Percentiles rank a stretch among this genome's conserved stretches.
Conservation (phyloP, 345 rosid genomes). For the Euphorbia tirucalli region DNA sequence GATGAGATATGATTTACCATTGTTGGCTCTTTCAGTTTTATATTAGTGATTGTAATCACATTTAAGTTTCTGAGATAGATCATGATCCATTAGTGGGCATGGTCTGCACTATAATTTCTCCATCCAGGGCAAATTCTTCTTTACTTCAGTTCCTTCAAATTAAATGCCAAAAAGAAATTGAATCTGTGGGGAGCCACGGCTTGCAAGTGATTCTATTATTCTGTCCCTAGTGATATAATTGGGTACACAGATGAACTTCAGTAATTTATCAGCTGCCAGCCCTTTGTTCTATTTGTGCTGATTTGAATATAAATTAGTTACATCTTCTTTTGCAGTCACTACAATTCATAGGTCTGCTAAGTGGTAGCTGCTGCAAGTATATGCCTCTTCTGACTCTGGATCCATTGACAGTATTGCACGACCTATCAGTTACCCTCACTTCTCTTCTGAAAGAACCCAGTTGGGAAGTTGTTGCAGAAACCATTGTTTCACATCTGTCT, state of each 20-base stretch:
- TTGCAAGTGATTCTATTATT: background rate
- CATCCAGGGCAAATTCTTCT: background rate
- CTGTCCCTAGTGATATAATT: background rate
- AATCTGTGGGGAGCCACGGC: no score
- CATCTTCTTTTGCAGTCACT: conserved; percentile 50
- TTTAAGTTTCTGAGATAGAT: background rate
- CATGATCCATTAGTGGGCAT: background rate
- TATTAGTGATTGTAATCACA: no score
- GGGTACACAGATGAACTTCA: background rate
- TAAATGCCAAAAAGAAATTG: background rate
- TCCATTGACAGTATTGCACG: conserved; percentile 45
- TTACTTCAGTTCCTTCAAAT: background rate
- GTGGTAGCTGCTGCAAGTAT: conserved; percentile 79
- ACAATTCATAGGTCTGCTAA: conserved; percentile 63
- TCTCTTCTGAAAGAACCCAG: conserved; percentile 56
- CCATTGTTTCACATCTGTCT: conserved; percentile 49
- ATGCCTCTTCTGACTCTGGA: conserved; percentile 81
- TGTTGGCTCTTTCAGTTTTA: background rate
- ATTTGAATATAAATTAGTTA: background rate
- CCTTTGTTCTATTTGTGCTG: background rate
- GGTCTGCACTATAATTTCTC: background rate
- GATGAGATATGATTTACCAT: background rate
- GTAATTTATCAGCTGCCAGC: background rate
- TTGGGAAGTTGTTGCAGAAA: conserved; percentile 58
- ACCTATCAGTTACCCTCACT: conserved; percentile 67